phyloP scores from a whole-genome alignment of 192 early-diverging fungal genomes.

The Linnemannia schmuckeri region DNA sequence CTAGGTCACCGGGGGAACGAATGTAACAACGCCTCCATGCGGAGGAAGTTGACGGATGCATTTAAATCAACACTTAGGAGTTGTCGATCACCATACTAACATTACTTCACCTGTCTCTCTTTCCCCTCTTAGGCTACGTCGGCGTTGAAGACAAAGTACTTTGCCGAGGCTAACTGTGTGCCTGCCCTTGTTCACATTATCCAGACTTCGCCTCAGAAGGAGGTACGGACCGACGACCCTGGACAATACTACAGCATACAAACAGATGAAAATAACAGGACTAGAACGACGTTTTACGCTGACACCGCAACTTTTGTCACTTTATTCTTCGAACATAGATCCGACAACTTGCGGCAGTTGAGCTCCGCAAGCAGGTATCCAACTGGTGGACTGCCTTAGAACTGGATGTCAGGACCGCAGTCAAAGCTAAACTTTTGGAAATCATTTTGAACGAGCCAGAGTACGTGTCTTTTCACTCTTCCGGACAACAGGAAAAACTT shows the following conservation, averaged over 20 bases:
- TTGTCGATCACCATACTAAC: not conserved
- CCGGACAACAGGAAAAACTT: not conserved
- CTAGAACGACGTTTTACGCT: not conserved
- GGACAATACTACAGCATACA: not conserved
- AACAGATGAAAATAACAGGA: not conserved
- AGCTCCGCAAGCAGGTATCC: conserved; percentile 85
- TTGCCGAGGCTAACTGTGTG: conserved; percentile 75
- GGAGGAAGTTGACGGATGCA: no score
- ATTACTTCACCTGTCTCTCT: not conserved
- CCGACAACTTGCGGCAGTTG: conserved; percentile 90
- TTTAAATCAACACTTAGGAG: not conserved
- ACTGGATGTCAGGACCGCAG: conserved; percentile 62
- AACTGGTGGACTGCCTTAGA: conserved; percentile 85
- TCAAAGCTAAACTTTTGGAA: conserved; percentile 79
- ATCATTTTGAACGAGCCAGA: conserved; percentile 80
- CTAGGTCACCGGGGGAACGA: not conserved
- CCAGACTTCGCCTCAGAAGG: conserved; percentile 66
- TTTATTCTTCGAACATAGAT: conserved; percentile 53
- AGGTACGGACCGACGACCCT: conserved; percentile 29
- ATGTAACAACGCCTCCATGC: not conserved
- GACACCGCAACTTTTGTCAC: not conserved
- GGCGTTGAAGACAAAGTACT: conserved; percentile 80
- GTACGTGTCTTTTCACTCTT: conserved; percentile 53
- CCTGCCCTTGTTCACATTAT: conserved; percentile 83
- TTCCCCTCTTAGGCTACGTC: conserved; percentile 73